Evolutionary conservation across 192 early-diverging fungal species (phyloP).

Genomic region (Coemansia javaensis): DNA sequence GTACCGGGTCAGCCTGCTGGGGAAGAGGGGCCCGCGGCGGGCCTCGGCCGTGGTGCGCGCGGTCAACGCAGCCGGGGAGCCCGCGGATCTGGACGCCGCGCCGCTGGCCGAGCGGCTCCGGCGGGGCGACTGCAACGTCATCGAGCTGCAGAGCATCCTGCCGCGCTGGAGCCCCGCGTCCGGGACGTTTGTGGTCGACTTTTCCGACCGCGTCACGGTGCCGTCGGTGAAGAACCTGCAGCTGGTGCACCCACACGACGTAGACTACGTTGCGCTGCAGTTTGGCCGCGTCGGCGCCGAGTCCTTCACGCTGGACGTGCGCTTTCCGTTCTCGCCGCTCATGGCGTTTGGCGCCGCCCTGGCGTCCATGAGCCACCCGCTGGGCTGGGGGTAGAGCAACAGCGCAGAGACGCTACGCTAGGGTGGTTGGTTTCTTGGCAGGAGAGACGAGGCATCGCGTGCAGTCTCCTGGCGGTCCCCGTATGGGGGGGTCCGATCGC

Average conservation of each 20-base stretch:
- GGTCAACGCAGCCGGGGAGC: constrained; percentile 1
- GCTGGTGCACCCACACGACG: constrained; percentile 86
- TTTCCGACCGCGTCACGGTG: constrained; percentile 79
- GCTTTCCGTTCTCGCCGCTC: constrained; percentile 84
- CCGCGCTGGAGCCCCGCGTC: constrained; percentile 93
- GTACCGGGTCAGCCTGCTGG: constrained; percentile 84
- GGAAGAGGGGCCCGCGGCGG: constrained; percentile 86
- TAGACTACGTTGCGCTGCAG: constrained; percentile 92
- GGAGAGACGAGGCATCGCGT: no score
- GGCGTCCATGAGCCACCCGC: constrained; percentile 84
- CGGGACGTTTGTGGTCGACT: constrained; percentile 88
- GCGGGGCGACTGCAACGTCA: neutral
- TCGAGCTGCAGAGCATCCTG: constrained; percentile 80
- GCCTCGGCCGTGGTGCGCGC: constrained; percentile 76
- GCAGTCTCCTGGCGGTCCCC: no score
- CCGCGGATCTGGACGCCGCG: neutral
- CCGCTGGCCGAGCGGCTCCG: constrained; percentile 9
- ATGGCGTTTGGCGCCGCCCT: constrained; percentile 88
- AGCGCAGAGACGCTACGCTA: no score
- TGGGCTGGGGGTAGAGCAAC: no score
- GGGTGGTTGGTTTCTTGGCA: no score
- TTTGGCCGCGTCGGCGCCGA: constrained; percentile 78
- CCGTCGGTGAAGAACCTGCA: constrained; percentile 98
- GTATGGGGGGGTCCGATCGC: no score
- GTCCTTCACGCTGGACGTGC: constrained; percentile 83